A percentile compares a stretch with the other conserved stretches of the same genome.
These are phyloP conservation scores for Boletus sensibilis DNA, from an alignment of 768 basidiomycete genomes.

Conservation along the genomic window DNA sequence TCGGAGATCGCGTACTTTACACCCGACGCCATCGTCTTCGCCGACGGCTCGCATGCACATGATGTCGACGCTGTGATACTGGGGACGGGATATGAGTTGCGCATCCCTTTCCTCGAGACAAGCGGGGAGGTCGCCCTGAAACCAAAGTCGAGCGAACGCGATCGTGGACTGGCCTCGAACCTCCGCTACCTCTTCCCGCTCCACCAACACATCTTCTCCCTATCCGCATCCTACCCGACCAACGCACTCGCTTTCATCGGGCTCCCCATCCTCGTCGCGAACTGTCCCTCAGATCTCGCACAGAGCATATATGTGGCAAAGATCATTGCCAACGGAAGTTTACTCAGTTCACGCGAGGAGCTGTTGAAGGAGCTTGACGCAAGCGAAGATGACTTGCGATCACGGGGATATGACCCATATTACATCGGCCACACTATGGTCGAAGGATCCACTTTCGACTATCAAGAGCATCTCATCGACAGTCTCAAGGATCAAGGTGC, in stretches of 20 bases:
- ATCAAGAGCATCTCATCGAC: slow-evolving; percentile 37
- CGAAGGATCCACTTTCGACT: slow-evolving; percentile 35
- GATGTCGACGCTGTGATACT: slow-evolving; percentile 50
- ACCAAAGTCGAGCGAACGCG: slow-evolving; percentile 16
- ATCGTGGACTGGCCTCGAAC: slow-evolving; percentile 43
- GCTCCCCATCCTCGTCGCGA: slow-evolving; percentile 46
- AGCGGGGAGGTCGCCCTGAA: slow-evolving; percentile 21
- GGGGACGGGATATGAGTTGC: slow-evolving; percentile 55
- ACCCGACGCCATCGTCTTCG: slow-evolving; percentile 42
- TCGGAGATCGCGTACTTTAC: slow-evolving; percentile 53
- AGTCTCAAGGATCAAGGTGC: slow-evolving; percentile 23
- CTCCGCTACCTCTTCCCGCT: slow-evolving; percentile 55
- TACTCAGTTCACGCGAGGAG: slow-evolving; percentile 41
- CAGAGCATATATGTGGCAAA: slow-evolving; percentile 50
- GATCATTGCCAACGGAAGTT: slow-evolving; percentile 40
- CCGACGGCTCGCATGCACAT: slow-evolving; percentile 40
- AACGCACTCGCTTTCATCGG: slow-evolving; percentile 58
- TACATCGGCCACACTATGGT: slow-evolving; percentile 47
- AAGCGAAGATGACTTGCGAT: slow-evolving; percentile 41
- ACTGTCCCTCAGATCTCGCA: slow-evolving; percentile 49
- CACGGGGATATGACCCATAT: slow-evolving; percentile 49
- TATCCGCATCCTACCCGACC: slow-evolving; percentile 45
- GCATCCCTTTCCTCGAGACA: slow-evolving; percentile 48
- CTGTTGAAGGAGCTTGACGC: slow-evolving; percentile 41
- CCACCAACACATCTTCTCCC: slow-evolving; percentile 51